A percentile compares a stretch with the other conserved stretches of the same genome.
Evolutionary conservation across 805 yeast species (phyloP).

Genomic region (Starmerella powellii): DNA sequence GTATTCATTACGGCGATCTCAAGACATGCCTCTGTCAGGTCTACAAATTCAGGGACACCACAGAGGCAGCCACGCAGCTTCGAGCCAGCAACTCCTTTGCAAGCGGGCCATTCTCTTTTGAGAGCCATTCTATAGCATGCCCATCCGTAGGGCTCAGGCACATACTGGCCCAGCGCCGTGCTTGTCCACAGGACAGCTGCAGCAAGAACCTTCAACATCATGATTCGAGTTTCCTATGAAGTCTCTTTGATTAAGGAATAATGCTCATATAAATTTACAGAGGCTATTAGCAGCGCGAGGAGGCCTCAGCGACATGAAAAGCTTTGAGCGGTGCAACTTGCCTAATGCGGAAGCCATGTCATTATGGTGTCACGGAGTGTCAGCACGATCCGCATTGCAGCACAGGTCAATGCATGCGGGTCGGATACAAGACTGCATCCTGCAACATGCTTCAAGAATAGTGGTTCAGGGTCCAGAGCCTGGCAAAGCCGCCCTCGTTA

Average conservation of each 20-base stretch:
- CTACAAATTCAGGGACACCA: slow-evolving; percentile 12
- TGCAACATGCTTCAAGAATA: too few species aligned
- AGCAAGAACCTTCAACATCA: neutral
- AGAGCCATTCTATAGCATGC: slow-evolving; percentile 15
- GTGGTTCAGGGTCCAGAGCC: slow-evolving; percentile 81
- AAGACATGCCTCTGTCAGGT: slow-evolving; percentile 10
- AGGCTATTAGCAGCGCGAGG: too few species aligned
- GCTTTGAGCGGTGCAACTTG: too few species aligned
- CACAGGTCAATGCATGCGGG: too few species aligned
- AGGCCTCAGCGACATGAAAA: too few species aligned
- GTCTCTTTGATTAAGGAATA: too few species aligned
- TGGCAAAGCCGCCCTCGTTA: slow-evolving; percentile 78
- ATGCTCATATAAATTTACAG: too few species aligned
- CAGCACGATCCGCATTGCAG: too few species aligned
- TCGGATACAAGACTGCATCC: too few species aligned
- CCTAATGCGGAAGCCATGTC: too few species aligned
- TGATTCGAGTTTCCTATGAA: too few species aligned
- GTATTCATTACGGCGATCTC: slow-evolving; percentile 10
- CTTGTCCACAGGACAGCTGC: neutral
- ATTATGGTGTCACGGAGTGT: too few species aligned
- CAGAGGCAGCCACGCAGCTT: slow-evolving; percentile 10
- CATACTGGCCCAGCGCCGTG: slow-evolving; percentile 10
- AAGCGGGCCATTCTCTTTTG: slow-evolving; percentile 15
- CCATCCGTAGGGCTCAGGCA: slow-evolving; percentile 21
- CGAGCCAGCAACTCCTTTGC: neutral